A percentile compares a stretch with the other conserved stretches of the same genome.
phyloP scores from a whole-genome alignment of 257 asterid species.

The Cordia subcordata region DNA sequence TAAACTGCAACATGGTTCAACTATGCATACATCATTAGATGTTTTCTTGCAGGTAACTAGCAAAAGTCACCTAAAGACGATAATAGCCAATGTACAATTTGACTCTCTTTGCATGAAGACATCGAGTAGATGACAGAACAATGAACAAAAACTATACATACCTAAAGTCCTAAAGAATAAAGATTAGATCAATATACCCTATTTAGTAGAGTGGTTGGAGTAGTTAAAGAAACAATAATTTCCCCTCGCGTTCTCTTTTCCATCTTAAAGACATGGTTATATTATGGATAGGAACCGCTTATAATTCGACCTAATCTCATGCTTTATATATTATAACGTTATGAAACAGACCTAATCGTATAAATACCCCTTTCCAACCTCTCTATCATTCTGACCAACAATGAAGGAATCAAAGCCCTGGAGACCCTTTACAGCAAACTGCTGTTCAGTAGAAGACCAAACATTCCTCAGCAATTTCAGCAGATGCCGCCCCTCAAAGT shows the following conservation, averaged over 20 bases:
- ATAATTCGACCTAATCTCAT: conserved; percentile 1
- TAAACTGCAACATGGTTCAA: background rate
- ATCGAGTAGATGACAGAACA: conserved; percentile 26
- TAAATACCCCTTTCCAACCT: conserved; percentile 12
- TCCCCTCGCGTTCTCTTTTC: conserved; percentile 2
- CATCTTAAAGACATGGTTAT: conserved; percentile 7
- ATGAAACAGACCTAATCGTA: conserved; percentile 30
- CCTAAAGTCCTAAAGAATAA: too few relatives aligned
- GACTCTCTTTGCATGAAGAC: conserved; percentile 39
- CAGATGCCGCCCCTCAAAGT: conserved; percentile 46
- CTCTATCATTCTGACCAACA: conserved; percentile 8
- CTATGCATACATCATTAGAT: background rate
- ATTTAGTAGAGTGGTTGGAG: conserved; percentile 92
- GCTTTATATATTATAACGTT: conserved; percentile 17
- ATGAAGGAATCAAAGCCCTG: conserved; percentile 58
- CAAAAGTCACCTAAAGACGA: background rate
- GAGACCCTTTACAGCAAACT: conserved; percentile 64
- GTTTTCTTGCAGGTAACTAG: background rate
- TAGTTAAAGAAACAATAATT: conserved; percentile 55
- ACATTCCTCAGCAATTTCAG: conserved; percentile 47
- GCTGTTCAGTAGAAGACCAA: conserved; percentile 68
- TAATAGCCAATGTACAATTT: too few relatives aligned
- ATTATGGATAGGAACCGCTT: conserved; percentile 8
- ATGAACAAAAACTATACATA: conserved; percentile 7
- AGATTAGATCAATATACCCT: conserved; percentile 39